Percentiles rank a stretch among this genome's conserved stretches.
Evolutionary conservation across 306 rosid species (phyloP).

Genomic region (Begonia loranthoides): DNA sequence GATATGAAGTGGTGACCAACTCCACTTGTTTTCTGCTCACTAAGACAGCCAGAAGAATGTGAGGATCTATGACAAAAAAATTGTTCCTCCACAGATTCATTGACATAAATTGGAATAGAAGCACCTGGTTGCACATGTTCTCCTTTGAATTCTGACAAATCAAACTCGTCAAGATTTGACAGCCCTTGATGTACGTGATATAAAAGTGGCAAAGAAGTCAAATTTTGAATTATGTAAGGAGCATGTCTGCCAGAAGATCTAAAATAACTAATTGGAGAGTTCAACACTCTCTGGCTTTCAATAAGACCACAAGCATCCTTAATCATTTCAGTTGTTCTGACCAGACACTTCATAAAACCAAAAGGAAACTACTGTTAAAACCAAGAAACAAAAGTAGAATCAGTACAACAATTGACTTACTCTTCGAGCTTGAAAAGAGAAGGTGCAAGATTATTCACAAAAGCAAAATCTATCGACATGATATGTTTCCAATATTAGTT

Average conservation of each 20-base stretch:
- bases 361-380: conserved; percentile 6
- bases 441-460: too few relatives aligned
- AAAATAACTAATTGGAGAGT: conserved; percentile 31
- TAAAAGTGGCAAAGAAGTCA: conserved; percentile 65
- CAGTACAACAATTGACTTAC: too few relatives aligned
- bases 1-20: conserved; percentile 61
- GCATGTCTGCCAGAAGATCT: conserved; percentile 49
- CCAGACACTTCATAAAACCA: conserved; percentile 48
- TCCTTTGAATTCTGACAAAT: conserved; percentile 23
- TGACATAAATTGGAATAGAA: conserved; percentile 53
- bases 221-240: conserved; percentile 79
- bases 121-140: conserved; percentile 63
- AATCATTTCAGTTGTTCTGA: conserved; percentile 60
- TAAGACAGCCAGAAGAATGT: conserved; percentile 51
- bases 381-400: too few relatives aligned
- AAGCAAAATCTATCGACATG: too few relatives aligned
- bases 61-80: conserved; percentile 47
- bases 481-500: too few relatives aligned
- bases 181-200: conserved; percentile 45
- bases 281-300: conserved; percentile 27
- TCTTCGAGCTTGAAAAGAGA: too few relatives aligned
- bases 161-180: conserved; percentile 26
- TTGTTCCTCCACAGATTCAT: conserved; percentile 51
- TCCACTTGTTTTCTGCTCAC: conserved; percentile 46
- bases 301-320: conserved; percentile 38